Conservation (phyloP, 345 rosid species). For the Populus nigra region DNA sequence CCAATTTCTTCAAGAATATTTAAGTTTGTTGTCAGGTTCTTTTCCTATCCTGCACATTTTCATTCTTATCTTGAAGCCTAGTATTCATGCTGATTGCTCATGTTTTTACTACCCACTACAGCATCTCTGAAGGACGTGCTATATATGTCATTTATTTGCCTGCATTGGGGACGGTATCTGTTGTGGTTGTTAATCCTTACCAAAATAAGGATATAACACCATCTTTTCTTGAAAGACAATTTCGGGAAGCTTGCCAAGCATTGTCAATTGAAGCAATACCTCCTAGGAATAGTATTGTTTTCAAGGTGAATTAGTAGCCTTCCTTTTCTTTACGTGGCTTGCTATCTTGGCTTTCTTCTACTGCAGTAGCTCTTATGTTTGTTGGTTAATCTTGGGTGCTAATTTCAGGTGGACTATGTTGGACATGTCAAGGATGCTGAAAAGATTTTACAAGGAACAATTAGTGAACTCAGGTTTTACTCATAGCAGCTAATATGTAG, state of each 20-base stretch:
- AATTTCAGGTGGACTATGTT: slow-evolving; percentile 77
- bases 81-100: background rate
- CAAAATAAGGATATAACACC: slow-evolving; percentile 60
- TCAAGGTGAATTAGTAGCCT: slow-evolving; percentile 46
- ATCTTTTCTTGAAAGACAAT: slow-evolving; percentile 74
- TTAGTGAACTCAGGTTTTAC: slow-evolving; percentile 72
- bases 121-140: slow-evolving; percentile 75
- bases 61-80: background rate
- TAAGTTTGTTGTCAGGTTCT: too few relatives aligned
- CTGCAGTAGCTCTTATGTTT: slow-evolving; percentile 15
- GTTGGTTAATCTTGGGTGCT: slow-evolving; percentile 7
- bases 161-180: slow-evolving; percentile 44
- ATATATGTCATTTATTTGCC: slow-evolving; percentile 65
- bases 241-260: slow-evolving; percentile 77
- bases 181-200: slow-evolving; percentile 72
- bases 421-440: slow-evolving; percentile 69
- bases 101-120: slow-evolving; percentile 26
- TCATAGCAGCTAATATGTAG: background rate
- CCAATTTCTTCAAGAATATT: too few relatives aligned
- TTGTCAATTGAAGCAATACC: slow-evolving; percentile 48
- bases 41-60: background rate
- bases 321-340: background rate
- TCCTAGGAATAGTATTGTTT: slow-evolving; percentile 39
- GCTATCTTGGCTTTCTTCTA: background rate
- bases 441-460: slow-evolving; percentile 62